Base-by-base conservation (phyloP, 306 rosid species). In the Malus sylvestris region DNA sequence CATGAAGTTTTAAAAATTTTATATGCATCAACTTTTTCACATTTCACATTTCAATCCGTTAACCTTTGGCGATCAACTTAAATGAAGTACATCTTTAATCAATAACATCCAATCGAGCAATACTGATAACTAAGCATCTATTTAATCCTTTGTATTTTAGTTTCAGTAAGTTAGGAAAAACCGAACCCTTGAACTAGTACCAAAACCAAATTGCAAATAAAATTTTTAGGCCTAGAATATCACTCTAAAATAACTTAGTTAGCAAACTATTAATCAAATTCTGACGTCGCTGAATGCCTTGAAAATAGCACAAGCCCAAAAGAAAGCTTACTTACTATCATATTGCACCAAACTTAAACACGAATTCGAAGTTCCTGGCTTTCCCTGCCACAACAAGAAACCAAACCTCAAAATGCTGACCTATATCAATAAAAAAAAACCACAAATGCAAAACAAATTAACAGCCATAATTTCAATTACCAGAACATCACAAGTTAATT, bases 261-360 rank as follows among this genome's bases (percentile, higher is more conserved):
- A 19, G 27, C 20, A n/a, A 60, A 60, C 15, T 57, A n/a, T n/a
- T 25, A 22, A 60, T 60, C 33, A 23, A 44, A 25, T 60, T 12
- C 65, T 13, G 2, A 11, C 15, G 4, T 3, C 15, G 13, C 29
- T 58, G 10, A 58, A 38, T 15, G 10, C 10, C 29, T 18, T 38
- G 9, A 40, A 19, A 18, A n/a, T 40, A 33, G n/a, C 71, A 35
- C 27, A 42, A 20, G n/a, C 4, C 16, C 30, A 68, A n/a, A 38
- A 46, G 33, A 65, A 63, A 58, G 13, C 57, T 57, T 77, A 58
- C 89, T 86, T 86, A 93, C 98, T 91, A 38, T 87, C 90, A 77
- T 93, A 91, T 35, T 80, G 89, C 42, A 93, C 97, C 87, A 91
- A 85, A 84, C 78, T 80, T n/a, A 79, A 25, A 55, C 87, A 81